Evolutionary conservation across 805 yeast species (phyloP).

Genomic region (Zygotorulaspora florentina): DNA sequence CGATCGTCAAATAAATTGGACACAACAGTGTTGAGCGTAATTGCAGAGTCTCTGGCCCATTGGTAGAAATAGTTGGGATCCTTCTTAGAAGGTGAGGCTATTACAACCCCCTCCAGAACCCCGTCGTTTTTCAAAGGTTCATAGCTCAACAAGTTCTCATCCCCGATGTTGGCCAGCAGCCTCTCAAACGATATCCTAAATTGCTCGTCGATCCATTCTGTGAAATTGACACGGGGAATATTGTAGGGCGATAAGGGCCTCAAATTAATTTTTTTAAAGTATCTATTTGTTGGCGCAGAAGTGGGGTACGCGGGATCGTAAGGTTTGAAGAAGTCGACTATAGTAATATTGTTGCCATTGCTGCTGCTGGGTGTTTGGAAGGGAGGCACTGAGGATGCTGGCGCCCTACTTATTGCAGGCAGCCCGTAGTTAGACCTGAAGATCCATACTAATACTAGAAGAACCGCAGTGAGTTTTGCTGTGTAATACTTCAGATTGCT

Average conservation of each 20-base stretch:
- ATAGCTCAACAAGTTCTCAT: conserved; percentile 25
- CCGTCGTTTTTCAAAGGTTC: conserved; percentile 30
- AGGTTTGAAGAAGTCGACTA: conserved; percentile 15
- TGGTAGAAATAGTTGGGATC: conserved; percentile 82
- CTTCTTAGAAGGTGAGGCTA: conserved; percentile 75
- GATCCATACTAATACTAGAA: too few relatives aligned
- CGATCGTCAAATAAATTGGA: conserved; percentile 40
- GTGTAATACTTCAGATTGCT: too few relatives aligned
- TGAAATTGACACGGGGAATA: conserved; percentile 33
- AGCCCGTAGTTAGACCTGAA: background rate
- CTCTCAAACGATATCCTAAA: conserved; percentile 38
- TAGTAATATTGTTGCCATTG: conserved; percentile 6
- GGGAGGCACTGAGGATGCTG: background rate
- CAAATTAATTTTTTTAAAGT: conserved; percentile 12
- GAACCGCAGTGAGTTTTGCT: too few relatives aligned
- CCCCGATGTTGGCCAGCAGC: conserved; percentile 49
- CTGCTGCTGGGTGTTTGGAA: background rate
- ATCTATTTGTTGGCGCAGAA: conserved; percentile 6
- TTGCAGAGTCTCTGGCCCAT: conserved; percentile 89
- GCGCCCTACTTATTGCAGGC: background rate
- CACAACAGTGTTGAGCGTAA: conserved; percentile 64
- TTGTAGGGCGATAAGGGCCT: conserved; percentile 15
- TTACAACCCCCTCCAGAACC: conserved; percentile 63
- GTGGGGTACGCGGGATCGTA: conserved; percentile 13
- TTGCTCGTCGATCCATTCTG: conserved; percentile 45